Evolutionary conservation across 371 early-diverging fungal species (phyloP), one percentile per base, ranked within the genome.

Genomic region (Mortierella sp.): DNA sequence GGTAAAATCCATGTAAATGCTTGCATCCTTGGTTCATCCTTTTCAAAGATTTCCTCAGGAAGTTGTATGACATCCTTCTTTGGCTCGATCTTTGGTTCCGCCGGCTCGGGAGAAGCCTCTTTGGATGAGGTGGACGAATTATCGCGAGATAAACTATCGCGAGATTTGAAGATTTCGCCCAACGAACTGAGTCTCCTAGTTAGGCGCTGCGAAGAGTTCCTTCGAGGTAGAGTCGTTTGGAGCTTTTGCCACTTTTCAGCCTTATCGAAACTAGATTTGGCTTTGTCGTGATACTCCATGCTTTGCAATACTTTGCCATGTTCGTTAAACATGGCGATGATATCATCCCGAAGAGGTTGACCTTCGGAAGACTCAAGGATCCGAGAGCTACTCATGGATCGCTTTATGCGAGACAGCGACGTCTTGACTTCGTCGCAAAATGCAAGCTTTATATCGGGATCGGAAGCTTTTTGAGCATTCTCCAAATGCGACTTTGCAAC

Each of bases 171-270:
- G 5, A 47, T 47, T 47, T 47, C 17, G 19, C 47, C 47, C 10
- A 15, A 47, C n/a, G 47, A 0, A 22, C 10, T 10, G 29, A 12
- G 15, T n/a, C n/a, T n/a, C 22, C n/a, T 29, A 6, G 47, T 15
- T 6, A 47, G 19, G 5, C 15, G 15, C 22, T 47, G 47, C 6
- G 22, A 6, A 1, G 47, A 47, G 47, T 47, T 22, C 19, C 47
- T 10, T 22, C 22, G 15, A 6, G 10, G 6, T 19, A 15, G 22
- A 15, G 19, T 6, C 15, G 22, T 47, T 22, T 47, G 47, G 19
- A 47, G 49, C 3, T 51, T 29, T 32, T 49, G 32, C 63, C 63
- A 62, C 22, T 51, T 62, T 42, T 62, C 49, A 19, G 63, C 47
- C 26, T 62, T 62, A 31, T 34, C 49, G 47, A 37, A 17, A 49